These are phyloP conservation scores for Collybia sp. DNA, from an alignment of 768 basidiomycete species.

Conservation along the genomic window DNA sequence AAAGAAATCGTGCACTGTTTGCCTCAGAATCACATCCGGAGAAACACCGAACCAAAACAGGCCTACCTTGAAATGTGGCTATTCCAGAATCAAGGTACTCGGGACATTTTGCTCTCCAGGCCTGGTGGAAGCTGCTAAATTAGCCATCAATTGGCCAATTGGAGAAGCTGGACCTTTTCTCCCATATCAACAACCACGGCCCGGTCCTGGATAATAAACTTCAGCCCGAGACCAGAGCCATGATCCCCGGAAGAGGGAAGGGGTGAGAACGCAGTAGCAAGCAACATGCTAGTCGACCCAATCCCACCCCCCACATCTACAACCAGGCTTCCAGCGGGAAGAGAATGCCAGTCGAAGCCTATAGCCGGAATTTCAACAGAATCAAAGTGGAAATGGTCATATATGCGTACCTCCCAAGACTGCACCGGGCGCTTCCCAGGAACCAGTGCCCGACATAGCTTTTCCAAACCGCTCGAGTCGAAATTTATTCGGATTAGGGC, in stretches of 20 bases:
- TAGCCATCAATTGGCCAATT: neutral
- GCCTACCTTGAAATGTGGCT: slow-evolving; percentile 48
- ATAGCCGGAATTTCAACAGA: neutral
- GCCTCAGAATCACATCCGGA: neutral
- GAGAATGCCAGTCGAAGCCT: slow-evolving; percentile 53
- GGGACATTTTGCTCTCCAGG: slow-evolving; percentile 57
- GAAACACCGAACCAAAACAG: neutral
- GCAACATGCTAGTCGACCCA: slow-evolving; percentile 40
- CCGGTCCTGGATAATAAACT: slow-evolving; percentile 62
- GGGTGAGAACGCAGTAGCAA: slow-evolving; percentile 28
- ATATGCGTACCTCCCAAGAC: slow-evolving; percentile 45
- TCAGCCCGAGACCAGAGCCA: slow-evolving; percentile 17
- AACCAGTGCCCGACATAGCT: slow-evolving; percentile 69
- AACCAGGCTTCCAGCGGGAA: slow-evolving; percentile 45
- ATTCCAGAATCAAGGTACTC: slow-evolving; percentile 50
- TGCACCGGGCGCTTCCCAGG: slow-evolving; percentile 65
- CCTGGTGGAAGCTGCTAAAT: slow-evolving; percentile 18
- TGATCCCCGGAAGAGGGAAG: neutral
- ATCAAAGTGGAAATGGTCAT: neutral
- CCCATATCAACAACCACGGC: slow-evolving; percentile 51
- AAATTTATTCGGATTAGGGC: slow-evolving; percentile 37
- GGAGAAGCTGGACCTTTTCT: slow-evolving; percentile 32
- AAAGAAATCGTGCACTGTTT: slow-evolving; percentile 71
- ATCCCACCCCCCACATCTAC: slow-evolving; percentile 73
- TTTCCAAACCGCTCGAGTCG: slow-evolving; percentile 67